Conservation (phyloP, 805 yeast genomes). For the Saturnispora dispora region DNA sequence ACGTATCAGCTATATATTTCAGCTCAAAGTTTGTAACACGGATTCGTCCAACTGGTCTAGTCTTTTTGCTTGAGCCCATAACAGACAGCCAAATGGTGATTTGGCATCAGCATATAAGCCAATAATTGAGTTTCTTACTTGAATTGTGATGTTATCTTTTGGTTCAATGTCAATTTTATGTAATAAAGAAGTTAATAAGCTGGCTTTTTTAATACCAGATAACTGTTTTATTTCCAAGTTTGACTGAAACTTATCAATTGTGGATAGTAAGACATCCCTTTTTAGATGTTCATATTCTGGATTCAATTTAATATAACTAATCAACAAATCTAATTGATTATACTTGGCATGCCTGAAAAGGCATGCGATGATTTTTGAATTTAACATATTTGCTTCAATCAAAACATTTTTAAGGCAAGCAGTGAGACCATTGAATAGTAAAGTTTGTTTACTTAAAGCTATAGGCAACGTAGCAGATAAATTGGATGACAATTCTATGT, state of each 20-base stretch:
- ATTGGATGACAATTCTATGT: conserved; percentile 12
- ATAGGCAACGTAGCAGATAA: conserved; percentile 12
- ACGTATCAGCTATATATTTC: neutral
- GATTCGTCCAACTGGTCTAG: neutral
- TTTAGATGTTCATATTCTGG: conserved; percentile 5
- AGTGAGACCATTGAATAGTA: conserved; percentile 21
- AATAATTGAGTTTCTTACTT: conserved; percentile 11
- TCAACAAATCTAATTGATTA: conserved; percentile 16
- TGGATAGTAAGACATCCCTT: neutral
- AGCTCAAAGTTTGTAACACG: neutral
- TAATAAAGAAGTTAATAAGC: conserved; percentile 18
- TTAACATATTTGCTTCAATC: conserved; percentile 8
- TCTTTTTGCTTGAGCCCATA: conserved; percentile 13
- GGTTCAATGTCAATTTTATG: conserved; percentile 8
- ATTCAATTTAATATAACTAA: conserved; percentile 17
- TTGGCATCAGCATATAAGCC: conserved; percentile 16
- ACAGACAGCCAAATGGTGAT: conserved; percentile 21
- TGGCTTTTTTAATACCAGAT: conserved; percentile 10
- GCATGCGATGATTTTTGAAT: conserved; percentile 2
- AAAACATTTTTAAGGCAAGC: conserved; percentile 13
- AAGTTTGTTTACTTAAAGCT: conserved; percentile 13
- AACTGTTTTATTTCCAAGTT: neutral
- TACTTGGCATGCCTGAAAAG: conserved; percentile 15
- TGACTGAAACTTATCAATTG: neutral
- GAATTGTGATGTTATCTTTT: conserved; percentile 9